These are phyloP conservation scores for Puccinellia tenuiflora DNA, from an alignment of 176 grass and related monocot genomes.

Conservation along the genomic window DNA sequence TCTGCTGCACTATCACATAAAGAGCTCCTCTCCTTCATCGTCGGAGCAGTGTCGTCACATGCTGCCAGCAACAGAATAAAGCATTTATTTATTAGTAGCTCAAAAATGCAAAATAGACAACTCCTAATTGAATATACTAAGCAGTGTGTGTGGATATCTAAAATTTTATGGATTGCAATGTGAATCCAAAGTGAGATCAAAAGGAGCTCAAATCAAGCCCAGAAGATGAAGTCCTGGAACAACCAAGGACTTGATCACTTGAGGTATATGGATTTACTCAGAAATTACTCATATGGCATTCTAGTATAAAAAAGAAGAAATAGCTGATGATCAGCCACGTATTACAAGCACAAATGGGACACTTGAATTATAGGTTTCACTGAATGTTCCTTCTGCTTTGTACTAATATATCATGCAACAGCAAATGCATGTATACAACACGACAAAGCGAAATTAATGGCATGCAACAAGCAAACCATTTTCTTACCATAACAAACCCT, in stretches of 20 bases:
- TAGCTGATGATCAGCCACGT: background rate
- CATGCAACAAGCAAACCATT: background rate
- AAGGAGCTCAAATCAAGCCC: background rate
- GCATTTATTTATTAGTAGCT: slow-evolving; percentile 11
- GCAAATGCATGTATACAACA: background rate
- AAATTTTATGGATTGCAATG: background rate
- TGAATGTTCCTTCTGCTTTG: background rate
- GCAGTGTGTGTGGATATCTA: background rate
- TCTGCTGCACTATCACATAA: slow-evolving; percentile 64
- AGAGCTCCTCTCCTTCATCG: slow-evolving; percentile 81
- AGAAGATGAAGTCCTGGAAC: background rate
- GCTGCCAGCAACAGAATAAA: slow-evolving; percentile 23
- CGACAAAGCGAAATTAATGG: background rate
- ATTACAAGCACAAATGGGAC: background rate
- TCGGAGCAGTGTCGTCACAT: slow-evolving; percentile 32
- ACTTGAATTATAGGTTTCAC: background rate
- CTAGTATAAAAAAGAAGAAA: slow-evolving; percentile 4
- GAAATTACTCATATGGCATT: background rate
- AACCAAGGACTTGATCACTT: background rate
- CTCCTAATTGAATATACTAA: slow-evolving; percentile 2
- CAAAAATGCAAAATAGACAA: background rate
- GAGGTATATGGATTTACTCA: background rate
- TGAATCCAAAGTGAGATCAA: background rate
- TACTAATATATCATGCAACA: background rate
- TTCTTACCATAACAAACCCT: background rate